These are phyloP conservation scores for Xylaria sp. DNA, from an alignment of 495 filamentous ascomycete genomes.

Conservation along the genomic window DNA sequence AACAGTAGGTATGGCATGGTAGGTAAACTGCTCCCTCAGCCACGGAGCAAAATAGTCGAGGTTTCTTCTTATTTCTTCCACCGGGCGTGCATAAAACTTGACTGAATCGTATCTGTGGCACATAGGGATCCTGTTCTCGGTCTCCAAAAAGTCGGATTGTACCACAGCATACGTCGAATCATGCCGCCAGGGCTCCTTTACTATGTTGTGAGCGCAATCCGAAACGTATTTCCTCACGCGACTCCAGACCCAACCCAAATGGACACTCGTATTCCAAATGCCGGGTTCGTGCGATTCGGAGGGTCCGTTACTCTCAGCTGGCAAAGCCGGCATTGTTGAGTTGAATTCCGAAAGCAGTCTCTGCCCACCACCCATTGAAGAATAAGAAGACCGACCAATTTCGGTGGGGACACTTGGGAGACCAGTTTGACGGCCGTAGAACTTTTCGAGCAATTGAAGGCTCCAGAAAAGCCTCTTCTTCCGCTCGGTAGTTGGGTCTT, in stretches of 20 bases:
- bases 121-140: constrained; percentile 53
- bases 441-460: constrained; percentile 50
- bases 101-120: constrained; percentile 57
- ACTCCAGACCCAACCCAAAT: constrained; percentile 58
- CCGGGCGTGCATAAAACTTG: constrained; percentile 53
- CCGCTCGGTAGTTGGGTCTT: constrained; percentile 44
- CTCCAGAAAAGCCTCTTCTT: constrained; percentile 57
- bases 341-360: constrained; percentile 21
- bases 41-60: constrained; percentile 54
- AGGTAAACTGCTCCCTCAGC: constrained; percentile 56
- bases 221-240: constrained; percentile 50
- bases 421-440: constrained; percentile 52
- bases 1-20: constrained; percentile 54
- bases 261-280: constrained; percentile 52
- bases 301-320: constrained; percentile 47
- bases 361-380: constrained; percentile 35
- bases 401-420: constrained; percentile 47
- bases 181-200: constrained; percentile 55
- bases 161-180: constrained; percentile 56
- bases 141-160: constrained; percentile 52
- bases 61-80: constrained; percentile 46
- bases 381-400: constrained; percentile 43
- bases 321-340: constrained; percentile 46
- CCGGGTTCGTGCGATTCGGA: constrained; percentile 42
- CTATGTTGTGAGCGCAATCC: constrained; percentile 49